Percentiles rank a stretch among this genome's conserved stretches.
Evolutionary conservation across 306 rosid species (phyloP).

Genomic region (Medicago arabica): DNA sequence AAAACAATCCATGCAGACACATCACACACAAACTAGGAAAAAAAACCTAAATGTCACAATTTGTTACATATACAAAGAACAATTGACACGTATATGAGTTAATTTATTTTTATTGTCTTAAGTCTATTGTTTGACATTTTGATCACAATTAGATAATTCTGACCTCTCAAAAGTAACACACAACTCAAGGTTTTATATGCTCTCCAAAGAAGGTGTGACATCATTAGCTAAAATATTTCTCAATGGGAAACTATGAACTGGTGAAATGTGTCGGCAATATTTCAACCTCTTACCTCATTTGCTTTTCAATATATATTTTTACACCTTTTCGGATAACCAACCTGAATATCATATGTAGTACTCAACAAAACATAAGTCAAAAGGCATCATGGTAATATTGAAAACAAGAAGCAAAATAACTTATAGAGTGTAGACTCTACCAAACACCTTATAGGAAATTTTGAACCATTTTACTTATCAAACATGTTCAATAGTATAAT

Average conservation of each 20-base stretch:
- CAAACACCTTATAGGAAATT: constrained; percentile 14
- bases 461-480: constrained; percentile 40
- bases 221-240: constrained; percentile 44
- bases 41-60: too few relatives aligned
- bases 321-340: constrained; percentile 50
- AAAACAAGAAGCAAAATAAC: constrained; percentile 25
- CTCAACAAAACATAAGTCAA: constrained; percentile 35
- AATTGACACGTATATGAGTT: too few relatives aligned
- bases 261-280: constrained; percentile 42
- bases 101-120: background rate
- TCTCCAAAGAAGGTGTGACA: constrained; percentile 52
- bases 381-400: constrained; percentile 34
- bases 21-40: too few relatives aligned
- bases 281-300: constrained; percentile 66
- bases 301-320: constrained; percentile 34
- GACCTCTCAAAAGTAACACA: constrained; percentile 44
- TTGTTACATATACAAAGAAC: too few relatives aligned
- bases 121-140: constrained; percentile 56
- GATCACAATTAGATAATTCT: constrained; percentile 52
- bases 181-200: constrained; percentile 48
- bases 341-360: constrained; percentile 10
- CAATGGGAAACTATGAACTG: constrained; percentile 45
- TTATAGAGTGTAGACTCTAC: background rate
- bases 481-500: constrained; percentile 27
- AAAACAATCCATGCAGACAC: too few relatives aligned